phyloP scores from a whole-genome alignment of 2,329 filamentous ascomycete genomes.

The Metarhizium album region DNA sequence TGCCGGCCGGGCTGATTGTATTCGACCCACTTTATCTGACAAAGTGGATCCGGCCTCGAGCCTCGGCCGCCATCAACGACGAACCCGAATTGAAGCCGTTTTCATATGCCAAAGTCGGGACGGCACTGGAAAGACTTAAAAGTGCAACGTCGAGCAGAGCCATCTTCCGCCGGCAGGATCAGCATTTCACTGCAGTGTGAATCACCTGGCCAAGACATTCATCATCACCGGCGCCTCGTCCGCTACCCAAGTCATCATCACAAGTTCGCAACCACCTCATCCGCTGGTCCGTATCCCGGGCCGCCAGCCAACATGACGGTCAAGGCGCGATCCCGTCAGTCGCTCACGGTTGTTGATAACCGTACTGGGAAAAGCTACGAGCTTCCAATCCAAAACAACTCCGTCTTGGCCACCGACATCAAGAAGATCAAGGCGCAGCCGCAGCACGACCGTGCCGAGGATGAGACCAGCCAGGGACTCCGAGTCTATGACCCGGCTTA shows the following conservation, averaged over 20 bases:
- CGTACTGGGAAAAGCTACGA: conserved; percentile 37
- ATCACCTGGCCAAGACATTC: too few relatives aligned
- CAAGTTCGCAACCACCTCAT: neutral
- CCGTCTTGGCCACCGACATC: conserved; percentile 38
- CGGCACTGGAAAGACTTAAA: too few relatives aligned
- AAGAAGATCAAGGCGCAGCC: conserved; percentile 35
- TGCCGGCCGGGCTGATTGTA: too few relatives aligned
- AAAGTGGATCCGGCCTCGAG: too few relatives aligned
- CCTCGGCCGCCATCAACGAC: too few relatives aligned
- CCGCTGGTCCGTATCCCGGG: neutral
- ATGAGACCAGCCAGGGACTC: conserved; percentile 38
- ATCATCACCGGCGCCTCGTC: neutral
- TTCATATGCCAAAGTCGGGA: too few relatives aligned
- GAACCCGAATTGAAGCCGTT: too few relatives aligned
- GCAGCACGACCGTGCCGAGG: conserved; percentile 27
- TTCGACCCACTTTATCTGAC: too few relatives aligned
- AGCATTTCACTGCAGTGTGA: too few relatives aligned
- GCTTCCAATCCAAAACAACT: conserved; percentile 37
- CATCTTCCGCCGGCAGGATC: too few relatives aligned
- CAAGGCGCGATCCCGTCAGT: conserved; percentile 14
- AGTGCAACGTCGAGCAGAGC: too few relatives aligned
- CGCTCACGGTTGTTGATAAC: conserved; percentile 36
- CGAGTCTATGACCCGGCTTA: conserved; percentile 40
- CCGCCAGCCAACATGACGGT: conserved; percentile 1
- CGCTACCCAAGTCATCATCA: too few relatives aligned